A percentile compares a stretch with the other conserved stretches of the same genome.
These are phyloP conservation scores for Jamesozyma hellenica DNA, from an alignment of 805 yeast genomes.

Conservation along the genomic window DNA sequence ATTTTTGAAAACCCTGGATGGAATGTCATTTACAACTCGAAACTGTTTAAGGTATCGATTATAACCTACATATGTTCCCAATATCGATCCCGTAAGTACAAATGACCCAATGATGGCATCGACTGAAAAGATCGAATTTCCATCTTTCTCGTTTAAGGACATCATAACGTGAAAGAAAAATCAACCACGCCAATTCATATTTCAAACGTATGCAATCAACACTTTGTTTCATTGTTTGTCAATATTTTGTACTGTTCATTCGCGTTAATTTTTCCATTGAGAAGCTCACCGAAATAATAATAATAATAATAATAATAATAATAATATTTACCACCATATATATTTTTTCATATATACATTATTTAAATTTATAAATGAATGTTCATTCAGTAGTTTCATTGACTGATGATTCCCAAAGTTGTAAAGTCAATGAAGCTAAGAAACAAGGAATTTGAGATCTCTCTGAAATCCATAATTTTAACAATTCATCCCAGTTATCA, in stretches of 20 bases:
- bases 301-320: no score
- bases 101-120: neutral
- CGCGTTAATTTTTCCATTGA: no score
- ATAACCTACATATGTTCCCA: conserved; percentile 38
- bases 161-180: no score
- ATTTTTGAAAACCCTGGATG: conserved; percentile 34
- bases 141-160: neutral
- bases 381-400: no score
- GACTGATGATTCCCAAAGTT: conserved; percentile 42
- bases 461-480: conserved; percentile 57
- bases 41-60: conserved; percentile 40
- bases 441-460: conserved; percentile 68
- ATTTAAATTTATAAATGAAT: no score
- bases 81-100: conserved; percentile 30
- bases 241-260: no score
- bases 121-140: neutral
- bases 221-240: no score
- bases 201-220: no score
- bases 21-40: conserved; percentile 42
- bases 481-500: conserved; percentile 39
- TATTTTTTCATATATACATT: no score
- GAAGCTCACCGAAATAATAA: no score
- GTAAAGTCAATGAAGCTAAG: conserved; percentile 62
- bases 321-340: no score
- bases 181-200: no score